Conservation (phyloP, 1,284 basidiomycete genomes). For the Sanghuangporus weigelae region DNA sequence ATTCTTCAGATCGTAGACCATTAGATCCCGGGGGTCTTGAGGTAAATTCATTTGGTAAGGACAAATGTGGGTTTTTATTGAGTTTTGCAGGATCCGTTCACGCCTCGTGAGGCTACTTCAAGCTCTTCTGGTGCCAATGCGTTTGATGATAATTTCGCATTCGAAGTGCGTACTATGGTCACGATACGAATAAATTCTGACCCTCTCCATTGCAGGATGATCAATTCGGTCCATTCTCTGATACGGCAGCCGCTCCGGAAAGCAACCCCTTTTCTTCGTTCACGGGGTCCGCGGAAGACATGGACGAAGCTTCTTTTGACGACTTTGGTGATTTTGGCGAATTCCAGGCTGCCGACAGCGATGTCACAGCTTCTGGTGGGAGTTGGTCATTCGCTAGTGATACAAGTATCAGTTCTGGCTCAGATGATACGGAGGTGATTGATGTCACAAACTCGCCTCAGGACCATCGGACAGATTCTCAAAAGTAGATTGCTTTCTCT, state of each 20-base stretch:
- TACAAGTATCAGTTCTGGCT: constrained; percentile 30
- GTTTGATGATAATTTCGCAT: constrained; percentile 51
- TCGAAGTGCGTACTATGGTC: constrained; percentile 28
- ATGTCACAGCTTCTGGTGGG: constrained; percentile 56
- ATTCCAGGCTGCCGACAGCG: constrained; percentile 61
- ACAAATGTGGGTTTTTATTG: neutral
- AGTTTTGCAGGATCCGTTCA: constrained; percentile 50
- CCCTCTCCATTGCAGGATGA: constrained; percentile 39
- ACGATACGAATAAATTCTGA: constrained; percentile 31
- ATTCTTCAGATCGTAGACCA: constrained; percentile 44
- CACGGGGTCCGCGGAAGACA: constrained; percentile 44
- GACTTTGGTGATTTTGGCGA: constrained; percentile 75
- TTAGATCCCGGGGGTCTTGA: constrained; percentile 52
- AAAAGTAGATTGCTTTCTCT: neutral
- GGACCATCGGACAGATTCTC: constrained; percentile 13
- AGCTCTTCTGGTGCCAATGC: constrained; percentile 25
- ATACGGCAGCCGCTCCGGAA: constrained; percentile 45
- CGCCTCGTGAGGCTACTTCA: constrained; percentile 29
- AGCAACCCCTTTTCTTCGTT: constrained; percentile 35
- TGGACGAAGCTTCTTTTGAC: constrained; percentile 58
- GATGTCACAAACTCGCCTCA: constrained; percentile 10
- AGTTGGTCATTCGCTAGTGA: constrained; percentile 60
- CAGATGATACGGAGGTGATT: constrained; percentile 17
- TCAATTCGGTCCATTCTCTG: constrained; percentile 70
- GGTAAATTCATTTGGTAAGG: constrained; percentile 33